phyloP scores from a whole-genome alignment of 208 protist genomes.

The Trypanosoma avium region DNA sequence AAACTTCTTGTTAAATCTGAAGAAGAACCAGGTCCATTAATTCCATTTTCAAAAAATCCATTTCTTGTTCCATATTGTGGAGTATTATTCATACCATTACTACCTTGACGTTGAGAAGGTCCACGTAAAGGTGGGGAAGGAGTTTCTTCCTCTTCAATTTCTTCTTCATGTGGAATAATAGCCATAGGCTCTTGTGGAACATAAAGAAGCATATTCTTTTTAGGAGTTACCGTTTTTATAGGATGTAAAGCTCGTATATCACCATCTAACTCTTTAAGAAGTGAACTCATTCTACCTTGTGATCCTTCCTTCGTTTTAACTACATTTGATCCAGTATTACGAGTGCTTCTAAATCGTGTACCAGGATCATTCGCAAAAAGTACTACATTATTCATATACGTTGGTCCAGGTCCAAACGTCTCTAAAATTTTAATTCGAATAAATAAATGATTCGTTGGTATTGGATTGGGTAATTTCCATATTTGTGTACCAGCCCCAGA shows the following conservation, averaged over 20 bases:
- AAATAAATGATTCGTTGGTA: constrained; percentile 56
- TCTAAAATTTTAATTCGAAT: constrained; percentile 68
- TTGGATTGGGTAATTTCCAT: constrained; percentile 70
- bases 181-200: constrained; percentile 37
- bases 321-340: neutral
- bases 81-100: neutral
- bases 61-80: neutral
- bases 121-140: constrained; percentile 1
- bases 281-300: constrained; percentile 53
- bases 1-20: constrained; percentile 22
- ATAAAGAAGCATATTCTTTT: constrained; percentile 74
- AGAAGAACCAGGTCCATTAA: neutral
- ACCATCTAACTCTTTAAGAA: constrained; percentile 80
- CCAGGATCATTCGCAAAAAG: constrained; percentile 77
- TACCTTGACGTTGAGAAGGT: neutral
- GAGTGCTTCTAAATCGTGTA: constrained; percentile 36
- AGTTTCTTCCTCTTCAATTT: constrained; percentile 23
- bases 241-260: constrained; percentile 79
- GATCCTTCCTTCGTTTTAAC: constrained; percentile 1
- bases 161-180: constrained; percentile 12
- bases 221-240: constrained; percentile 64
- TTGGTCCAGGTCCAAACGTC: constrained; percentile 74
- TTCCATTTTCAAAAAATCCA: neutral
- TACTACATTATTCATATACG: constrained; percentile 85
- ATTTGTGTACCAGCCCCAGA: constrained; percentile 81